Conservation (phyloP, 805 yeast species). For the Zygosaccharomyces bailii region DNA sequence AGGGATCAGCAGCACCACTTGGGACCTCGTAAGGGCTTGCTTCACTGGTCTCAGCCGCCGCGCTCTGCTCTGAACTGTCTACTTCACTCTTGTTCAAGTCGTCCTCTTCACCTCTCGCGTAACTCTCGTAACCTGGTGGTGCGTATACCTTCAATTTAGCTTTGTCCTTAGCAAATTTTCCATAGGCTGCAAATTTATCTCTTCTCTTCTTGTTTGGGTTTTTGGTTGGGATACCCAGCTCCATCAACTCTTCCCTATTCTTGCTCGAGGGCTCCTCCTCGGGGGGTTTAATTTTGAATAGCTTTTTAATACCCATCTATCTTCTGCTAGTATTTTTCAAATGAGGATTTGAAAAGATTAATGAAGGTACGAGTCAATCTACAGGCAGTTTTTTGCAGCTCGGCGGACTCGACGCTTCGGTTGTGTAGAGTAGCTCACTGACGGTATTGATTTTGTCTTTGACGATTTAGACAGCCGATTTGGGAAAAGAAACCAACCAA, state of each 20-base stretch:
- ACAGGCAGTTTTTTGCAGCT: too few relatives aligned
- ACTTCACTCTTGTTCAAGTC: slow-evolving; percentile 22
- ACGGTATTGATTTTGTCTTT: too few relatives aligned
- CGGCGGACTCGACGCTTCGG: too few relatives aligned
- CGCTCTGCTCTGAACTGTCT: slow-evolving; percentile 6
- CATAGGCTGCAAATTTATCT: slow-evolving; percentile 48
- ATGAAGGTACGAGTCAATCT: too few relatives aligned
- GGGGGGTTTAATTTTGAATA: slow-evolving; percentile 46
- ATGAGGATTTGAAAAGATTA: background rate
- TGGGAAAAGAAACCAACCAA: slow-evolving; percentile 6
- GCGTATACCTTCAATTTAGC: slow-evolving; percentile 37
- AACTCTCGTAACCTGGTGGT: slow-evolving; percentile 39
- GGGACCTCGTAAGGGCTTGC: slow-evolving; percentile 13
- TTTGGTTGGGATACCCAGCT: slow-evolving; percentile 43
- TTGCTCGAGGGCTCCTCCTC: slow-evolving; percentile 44
- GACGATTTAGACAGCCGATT: background rate
- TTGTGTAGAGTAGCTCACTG: too few relatives aligned
- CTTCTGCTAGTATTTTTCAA: too few relatives aligned
- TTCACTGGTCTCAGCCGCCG: slow-evolving; percentile 1
- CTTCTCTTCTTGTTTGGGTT: slow-evolving; percentile 36
- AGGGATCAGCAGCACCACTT: slow-evolving; percentile 12
- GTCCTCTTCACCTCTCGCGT: slow-evolving; percentile 25
- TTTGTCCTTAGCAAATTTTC: slow-evolving; percentile 44
- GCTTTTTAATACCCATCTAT: slow-evolving; percentile 47
- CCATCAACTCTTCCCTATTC: slow-evolving; percentile 41